A percentile compares a stretch with the other conserved stretches of the same genome.
Evolutionary conservation across 2,329 filamentous ascomycete genomes (phyloP).

Genomic region (Xenosphaeropsis pyriputrescens): DNA sequence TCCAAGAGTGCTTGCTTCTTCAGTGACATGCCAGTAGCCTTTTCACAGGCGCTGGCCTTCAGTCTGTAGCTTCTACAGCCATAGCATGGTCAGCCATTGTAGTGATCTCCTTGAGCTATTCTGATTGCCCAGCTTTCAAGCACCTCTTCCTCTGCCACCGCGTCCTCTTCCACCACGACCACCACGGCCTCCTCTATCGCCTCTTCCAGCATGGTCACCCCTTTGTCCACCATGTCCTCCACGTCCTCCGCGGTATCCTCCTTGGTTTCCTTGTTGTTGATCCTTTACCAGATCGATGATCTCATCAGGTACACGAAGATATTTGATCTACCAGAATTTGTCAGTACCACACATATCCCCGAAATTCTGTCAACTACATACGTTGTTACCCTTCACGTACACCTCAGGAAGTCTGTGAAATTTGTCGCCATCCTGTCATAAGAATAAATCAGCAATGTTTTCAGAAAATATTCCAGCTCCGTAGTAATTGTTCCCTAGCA

Average conservation of each 20-base stretch:
- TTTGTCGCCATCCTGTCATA: conserved; percentile 65
- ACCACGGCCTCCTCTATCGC: conserved; percentile 31
- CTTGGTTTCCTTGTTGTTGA: conserved; percentile 61
- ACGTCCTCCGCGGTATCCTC: conserved; percentile 49
- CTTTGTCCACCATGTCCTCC: conserved; percentile 42
- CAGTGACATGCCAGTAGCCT: too few species aligned
- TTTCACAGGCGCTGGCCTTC: too few species aligned
- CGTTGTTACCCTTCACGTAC: conserved; percentile 95
- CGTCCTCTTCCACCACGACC: conserved; percentile 30
- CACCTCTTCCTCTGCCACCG: conserved; percentile 14
- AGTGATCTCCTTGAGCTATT: background rate
- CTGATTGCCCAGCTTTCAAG: conserved; percentile 6
- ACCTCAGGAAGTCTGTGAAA: conserved; percentile 87
- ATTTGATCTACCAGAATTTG: conserved; percentile 68
- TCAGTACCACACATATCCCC: background rate
- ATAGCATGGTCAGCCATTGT: too few species aligned
- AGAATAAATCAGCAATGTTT: too few species aligned
- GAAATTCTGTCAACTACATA: conserved; percentile 22
- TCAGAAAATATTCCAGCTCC: conserved; percentile 4
- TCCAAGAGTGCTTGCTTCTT: too few species aligned
- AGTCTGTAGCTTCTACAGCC: background rate
- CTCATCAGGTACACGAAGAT: conserved; percentile 88
- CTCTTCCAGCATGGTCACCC: conserved; percentile 39
- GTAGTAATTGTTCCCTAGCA: background rate
- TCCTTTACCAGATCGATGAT: conserved; percentile 92